Evolutionary conservation across 805 yeast species (phyloP).

Genomic region (Yamadazyma sp.): DNA sequence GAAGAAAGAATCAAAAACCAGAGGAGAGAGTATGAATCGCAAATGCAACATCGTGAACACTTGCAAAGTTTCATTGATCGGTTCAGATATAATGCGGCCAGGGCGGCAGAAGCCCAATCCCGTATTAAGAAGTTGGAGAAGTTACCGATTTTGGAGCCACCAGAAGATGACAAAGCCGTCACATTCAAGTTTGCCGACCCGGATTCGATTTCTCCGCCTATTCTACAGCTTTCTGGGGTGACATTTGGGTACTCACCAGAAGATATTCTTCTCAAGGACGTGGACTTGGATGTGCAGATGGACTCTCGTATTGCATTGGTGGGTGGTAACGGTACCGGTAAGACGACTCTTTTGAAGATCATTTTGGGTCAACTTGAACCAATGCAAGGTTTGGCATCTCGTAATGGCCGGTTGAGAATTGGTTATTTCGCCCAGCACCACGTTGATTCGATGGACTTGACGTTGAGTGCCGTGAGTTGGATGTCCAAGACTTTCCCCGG

Average conservation of each 20-base stretch:
- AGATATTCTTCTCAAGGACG: constrained; percentile 66
- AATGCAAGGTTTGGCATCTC: constrained; percentile 70
- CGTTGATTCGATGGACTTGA: constrained; percentile 94
- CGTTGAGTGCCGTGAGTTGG: constrained; percentile 88
- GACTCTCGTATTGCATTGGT: constrained; percentile 94
- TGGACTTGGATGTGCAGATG: constrained; percentile 88
- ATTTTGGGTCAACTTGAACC: constrained; percentile 79
- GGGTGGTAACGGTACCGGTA: constrained; percentile 99
- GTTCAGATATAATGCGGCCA: constrained; percentile 96
- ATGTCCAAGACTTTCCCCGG: constrained; percentile 89
- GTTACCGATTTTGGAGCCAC: constrained; percentile 87
- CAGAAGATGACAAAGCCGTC: constrained; percentile 84
- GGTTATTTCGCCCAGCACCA: constrained; percentile 99
- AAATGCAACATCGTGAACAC: constrained; percentile 93
- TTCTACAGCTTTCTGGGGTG: constrained; percentile 82
- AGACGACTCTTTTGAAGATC: constrained; percentile 87
- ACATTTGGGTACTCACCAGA: constrained; percentile 77
- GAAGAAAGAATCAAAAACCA: constrained; percentile 95
- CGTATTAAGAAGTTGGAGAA: constrained; percentile 96
- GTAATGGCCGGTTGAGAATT: constrained; percentile 83
- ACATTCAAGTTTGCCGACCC: constrained; percentile 95
- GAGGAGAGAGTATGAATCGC: constrained; percentile 93
- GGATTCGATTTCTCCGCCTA: constrained; percentile 89
- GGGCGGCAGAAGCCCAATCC: constrained; percentile 96
- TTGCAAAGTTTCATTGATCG: constrained; percentile 94